Base-by-base conservation (phyloP, 352 stramenopile species). In the Pseudoperonospora humuli region DNA sequence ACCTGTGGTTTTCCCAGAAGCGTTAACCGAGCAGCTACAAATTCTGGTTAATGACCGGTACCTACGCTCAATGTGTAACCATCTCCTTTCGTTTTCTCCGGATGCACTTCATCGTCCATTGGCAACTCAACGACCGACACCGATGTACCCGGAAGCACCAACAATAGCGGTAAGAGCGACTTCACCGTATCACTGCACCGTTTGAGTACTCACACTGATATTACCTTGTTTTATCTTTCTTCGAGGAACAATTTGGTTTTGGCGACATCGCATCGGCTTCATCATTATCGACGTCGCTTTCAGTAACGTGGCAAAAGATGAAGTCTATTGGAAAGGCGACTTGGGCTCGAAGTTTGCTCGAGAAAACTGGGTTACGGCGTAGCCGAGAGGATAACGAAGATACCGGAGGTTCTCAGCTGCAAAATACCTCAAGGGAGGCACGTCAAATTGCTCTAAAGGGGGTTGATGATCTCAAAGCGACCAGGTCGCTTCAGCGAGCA, bases 171-270 rank as follows among this genome's bases (percentile, higher is more conserved):
- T 78, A 63, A 34, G 54, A 39, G 10, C 5, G 2, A 14, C 5
- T 36, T 24, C 4, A 48, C n/a, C 18, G 8, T 18, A 14, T 0
- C 11, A 29, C 9, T 7, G 45, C 29, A 11, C 1, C 1, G 11
- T 39, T 8, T 26, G 0, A 33, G 34, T 32, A 9, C 35, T 45
- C 10, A 56, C 24, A 15, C n/a, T 3, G 9, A 5, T 10, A 32
- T 3, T n/a, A 13, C 14, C 26, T 32, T 15, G 0, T 32, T 15
- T 14, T 11, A 15, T 19, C 2, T 31, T 23, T 13, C 14, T 31
- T 52, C 10, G 44, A 86, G 75, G 75, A 84, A 44, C 68, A 84
- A 77, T 87, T 76, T 45, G 75, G 75, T 2, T 87, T 87, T 57
- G 75, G 71, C 5, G 70, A 85, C 28, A 87, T 87, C 18, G 71